phyloP scores from a whole-genome alignment of 140 eudicot species.

The Anethum foeniculum region DNA sequence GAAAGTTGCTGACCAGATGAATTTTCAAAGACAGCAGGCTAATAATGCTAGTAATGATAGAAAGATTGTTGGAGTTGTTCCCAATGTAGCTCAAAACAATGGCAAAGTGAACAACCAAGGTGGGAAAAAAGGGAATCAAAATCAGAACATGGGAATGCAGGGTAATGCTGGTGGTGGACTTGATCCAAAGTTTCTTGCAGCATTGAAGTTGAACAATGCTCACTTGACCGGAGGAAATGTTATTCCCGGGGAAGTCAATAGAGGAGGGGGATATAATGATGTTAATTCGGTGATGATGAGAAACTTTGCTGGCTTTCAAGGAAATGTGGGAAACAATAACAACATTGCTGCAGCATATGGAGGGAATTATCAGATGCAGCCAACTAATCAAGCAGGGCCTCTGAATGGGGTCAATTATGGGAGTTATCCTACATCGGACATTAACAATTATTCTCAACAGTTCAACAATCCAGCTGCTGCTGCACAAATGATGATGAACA shows the following conservation, averaged over 20 bases:
- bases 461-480: slow-evolving; percentile 26
- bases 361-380: slow-evolving; percentile 35
- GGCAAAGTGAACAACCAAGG: slow-evolving; percentile 32
- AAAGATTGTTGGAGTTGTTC: slow-evolving; percentile 16
- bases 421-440: slow-evolving; percentile 31
- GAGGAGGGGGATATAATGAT: slow-evolving; percentile 43
- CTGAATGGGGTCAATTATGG: slow-evolving; percentile 14
- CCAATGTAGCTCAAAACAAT: slow-evolving; percentile 25
- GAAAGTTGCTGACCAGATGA: slow-evolving; percentile 29
- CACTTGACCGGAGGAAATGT: slow-evolving; percentile 21
- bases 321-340: slow-evolving; percentile 15
- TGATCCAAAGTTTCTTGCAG: slow-evolving; percentile 32
- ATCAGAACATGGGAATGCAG: slow-evolving; percentile 32
- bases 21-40: slow-evolving; percentile 48
- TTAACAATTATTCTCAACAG: slow-evolving; percentile 30
- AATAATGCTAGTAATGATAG: slow-evolving; percentile 30
- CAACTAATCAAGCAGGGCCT: slow-evolving; percentile 12
- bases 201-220: slow-evolving; percentile 25
- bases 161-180: slow-evolving; percentile 23
- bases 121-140: slow-evolving; percentile 36
- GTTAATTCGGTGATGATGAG: slow-evolving; percentile 42
- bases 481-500: slow-evolving; percentile 55
- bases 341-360: slow-evolving; percentile 21
- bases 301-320: slow-evolving; percentile 32
- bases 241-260: slow-evolving; percentile 26